A percentile compares a stretch with the other conserved stretches of the same genome.
Conservation (phyloP, 2,329 filamentous ascomycete genomes). For the Byssothecium circinans region DNA sequence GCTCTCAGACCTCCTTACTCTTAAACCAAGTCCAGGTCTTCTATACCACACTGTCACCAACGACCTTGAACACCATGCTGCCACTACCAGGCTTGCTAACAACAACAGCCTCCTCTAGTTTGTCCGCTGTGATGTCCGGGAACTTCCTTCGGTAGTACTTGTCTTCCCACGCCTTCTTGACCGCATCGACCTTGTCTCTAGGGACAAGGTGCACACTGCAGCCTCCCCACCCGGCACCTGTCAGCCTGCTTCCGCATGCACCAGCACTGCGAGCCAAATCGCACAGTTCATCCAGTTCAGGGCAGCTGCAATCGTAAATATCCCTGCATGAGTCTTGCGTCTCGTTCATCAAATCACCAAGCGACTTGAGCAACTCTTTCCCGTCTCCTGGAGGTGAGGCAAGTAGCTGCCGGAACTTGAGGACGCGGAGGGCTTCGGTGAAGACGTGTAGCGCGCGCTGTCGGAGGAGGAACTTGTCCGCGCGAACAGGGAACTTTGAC, state of each 20-base stretch:
- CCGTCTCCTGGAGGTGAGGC: constrained; percentile 48
- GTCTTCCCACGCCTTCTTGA: constrained; percentile 74
- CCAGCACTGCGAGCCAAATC: constrained; percentile 75
- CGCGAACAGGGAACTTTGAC: constrained; percentile 84
- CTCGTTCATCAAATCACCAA: constrained; percentile 84
- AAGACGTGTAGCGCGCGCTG: constrained; percentile 92
- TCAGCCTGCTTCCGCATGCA: constrained; percentile 81
- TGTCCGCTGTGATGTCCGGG: constrained; percentile 69
- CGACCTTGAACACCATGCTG: constrained; percentile 44
- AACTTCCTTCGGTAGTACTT: constrained; percentile 80
- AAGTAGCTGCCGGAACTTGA: constrained; percentile 80
- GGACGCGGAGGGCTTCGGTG: constrained; percentile 81
- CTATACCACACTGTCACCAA: constrained; percentile 30
- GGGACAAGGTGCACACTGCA: constrained; percentile 94
- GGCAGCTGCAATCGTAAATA: constrained; percentile 87
- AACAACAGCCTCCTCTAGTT: constrained; percentile 77
- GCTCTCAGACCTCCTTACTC: too few species aligned
- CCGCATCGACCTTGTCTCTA: constrained; percentile 74
- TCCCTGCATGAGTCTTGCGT: constrained; percentile 87
- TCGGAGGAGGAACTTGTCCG: constrained; percentile 82
- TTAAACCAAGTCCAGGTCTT: background rate
- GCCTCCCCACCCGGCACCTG: constrained; percentile 94
- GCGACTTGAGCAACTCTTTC: constrained; percentile 67
- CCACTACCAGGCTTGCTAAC: constrained; percentile 85
- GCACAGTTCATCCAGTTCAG: constrained; percentile 90